A percentile compares a stretch with the other conserved stretches of the same genome.
Evolutionary conservation across 768 basidiomycete genomes (phyloP).

Genomic region (Plicaturopsis crispa): DNA sequence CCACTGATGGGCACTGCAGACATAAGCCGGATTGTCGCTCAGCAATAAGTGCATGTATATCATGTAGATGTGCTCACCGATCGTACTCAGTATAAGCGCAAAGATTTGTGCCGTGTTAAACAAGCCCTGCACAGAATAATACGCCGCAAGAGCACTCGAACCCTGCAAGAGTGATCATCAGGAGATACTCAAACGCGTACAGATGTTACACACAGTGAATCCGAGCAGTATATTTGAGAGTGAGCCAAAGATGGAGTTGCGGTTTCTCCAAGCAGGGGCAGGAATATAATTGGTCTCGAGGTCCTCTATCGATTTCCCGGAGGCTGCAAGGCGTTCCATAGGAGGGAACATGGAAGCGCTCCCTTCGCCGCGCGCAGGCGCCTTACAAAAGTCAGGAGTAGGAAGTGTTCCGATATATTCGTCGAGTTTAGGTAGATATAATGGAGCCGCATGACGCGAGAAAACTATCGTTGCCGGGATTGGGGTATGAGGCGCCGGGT

Average conservation of each 20-base stretch:
- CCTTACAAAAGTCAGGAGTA: conserved; percentile 30
- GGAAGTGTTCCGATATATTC: conserved; percentile 41
- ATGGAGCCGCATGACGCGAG: conserved; percentile 45
- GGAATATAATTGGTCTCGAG: conserved; percentile 46
- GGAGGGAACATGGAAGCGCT: conserved; percentile 48
- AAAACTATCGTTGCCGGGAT: conserved; percentile 53
- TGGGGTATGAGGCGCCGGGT: conserved; percentile 29
- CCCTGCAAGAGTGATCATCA: conserved; percentile 32
- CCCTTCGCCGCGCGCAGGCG: conserved; percentile 10
- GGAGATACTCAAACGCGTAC: not conserved
- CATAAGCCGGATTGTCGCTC: too few species aligned
- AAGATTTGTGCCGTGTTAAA: conserved; percentile 66
- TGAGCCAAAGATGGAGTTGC: conserved; percentile 41
- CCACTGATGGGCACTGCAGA: conserved; percentile 30
- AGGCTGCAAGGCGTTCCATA: conserved; percentile 43
- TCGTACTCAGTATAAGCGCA: conserved; percentile 59
- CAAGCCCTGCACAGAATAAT: conserved; percentile 65
- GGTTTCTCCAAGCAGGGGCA: conserved; percentile 47
- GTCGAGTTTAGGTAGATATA: conserved; percentile 60
- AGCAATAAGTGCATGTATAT: too few species aligned
- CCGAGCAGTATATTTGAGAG: conserved; percentile 43
- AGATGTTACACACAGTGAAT: conserved; percentile 35
- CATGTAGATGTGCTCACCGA: conserved; percentile 39
- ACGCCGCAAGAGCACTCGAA: conserved; percentile 59
- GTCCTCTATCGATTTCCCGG: conserved; percentile 46